A percentile compares a stretch with the other conserved stretches of the same genome.
Conservation (phyloP, 495 filamentous ascomycete species). For the Hypoxylon rickii region DNA sequence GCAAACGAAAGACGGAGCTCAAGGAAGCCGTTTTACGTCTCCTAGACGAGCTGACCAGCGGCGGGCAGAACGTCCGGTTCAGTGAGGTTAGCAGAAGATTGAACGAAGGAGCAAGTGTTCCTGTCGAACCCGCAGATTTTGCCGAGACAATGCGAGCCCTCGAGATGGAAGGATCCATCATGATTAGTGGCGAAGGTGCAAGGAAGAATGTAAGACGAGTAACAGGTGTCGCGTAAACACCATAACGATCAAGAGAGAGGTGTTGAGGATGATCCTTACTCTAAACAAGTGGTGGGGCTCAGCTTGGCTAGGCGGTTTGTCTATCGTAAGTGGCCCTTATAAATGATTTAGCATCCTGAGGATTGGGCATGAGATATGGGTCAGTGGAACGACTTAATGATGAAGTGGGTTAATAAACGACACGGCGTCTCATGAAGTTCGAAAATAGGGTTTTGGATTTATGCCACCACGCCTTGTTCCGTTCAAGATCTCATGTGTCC, state of each 20-base stretch:
- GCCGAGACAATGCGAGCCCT: constrained; percentile 74
- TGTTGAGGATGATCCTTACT: no score
- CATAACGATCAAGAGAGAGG: no score
- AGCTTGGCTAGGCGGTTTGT: constrained; percentile 3
- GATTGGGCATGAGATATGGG: constrained; percentile 21
- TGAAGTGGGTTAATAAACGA: constrained; percentile 15
- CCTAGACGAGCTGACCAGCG: constrained; percentile 77
- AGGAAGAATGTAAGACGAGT: constrained; percentile 83
- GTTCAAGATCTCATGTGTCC: no score
- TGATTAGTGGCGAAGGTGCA: constrained; percentile 81
- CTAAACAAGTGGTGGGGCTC: neutral
- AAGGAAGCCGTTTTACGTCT: constrained; percentile 75
- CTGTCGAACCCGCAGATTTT: constrained; percentile 78
- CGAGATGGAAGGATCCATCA: constrained; percentile 83
- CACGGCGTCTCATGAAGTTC: no score
- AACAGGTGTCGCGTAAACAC: constrained; percentile 47
- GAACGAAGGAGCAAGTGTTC: constrained; percentile 73
- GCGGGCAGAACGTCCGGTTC: constrained; percentile 72
- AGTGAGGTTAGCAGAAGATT: constrained; percentile 74
- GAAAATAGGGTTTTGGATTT: no score
- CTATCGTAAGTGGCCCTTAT: constrained; percentile 13
- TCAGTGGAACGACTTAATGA: constrained; percentile 26
- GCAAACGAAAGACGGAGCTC: constrained; percentile 78
- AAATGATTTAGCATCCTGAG: constrained; percentile 9
- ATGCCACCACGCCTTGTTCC: no score